Base-by-base conservation (phyloP, 2,329 filamentous ascomycete species). In the Mariannaea sp. region DNA sequence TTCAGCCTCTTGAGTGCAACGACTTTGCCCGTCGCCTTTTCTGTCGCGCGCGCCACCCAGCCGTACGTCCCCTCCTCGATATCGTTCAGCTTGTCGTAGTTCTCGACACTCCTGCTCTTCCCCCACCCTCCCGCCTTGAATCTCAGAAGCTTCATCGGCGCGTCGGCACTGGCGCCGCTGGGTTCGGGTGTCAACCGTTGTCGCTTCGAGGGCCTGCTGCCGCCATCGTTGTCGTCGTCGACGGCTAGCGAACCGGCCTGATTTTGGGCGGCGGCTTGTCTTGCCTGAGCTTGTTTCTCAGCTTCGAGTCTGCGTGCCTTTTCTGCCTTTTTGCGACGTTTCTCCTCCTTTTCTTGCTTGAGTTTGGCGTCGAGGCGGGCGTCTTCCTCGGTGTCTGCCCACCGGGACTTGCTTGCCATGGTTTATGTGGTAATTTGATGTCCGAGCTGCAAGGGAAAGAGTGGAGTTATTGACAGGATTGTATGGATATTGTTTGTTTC, bases 1-100 rank as follows among this genome's bases (percentile, higher is more conserved):
- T 99, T 99, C 51, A 97, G 80, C 68, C 92, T 88, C 79, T 99
- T 99, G 60, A 99, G 77, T 12, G 94, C 94, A 16, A 97, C 92
- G 6, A 99, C 81, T 52, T 87, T 83, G 27, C 89, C 89, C 0
- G 89, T 93, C 4, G 78, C 75, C 26, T 81, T 78, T 65, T 95
- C 88, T 57, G 81, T 86, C 10, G 92, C 94, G 53, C 94, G 82
- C 49, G 92, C 92, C 4, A 99, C 94, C 83, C 87, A 93, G 39
- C 94, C 94, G 72, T 99, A 99, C 7, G 92, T 92, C 29, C 94
- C 94, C 76, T 99, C 94, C 73, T 97, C 94, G 66, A 99, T 99
- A 70, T 94, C 89, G 72, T 99, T 99, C 52, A 99, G 79, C 62
- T 90, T 89, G 66, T 97, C 90, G 74, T 92, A 99, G 68, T 90